These are phyloP conservation scores for Lentinula edodes DNA, from an alignment of 768 basidiomycete species.

Conservation along the genomic window DNA sequence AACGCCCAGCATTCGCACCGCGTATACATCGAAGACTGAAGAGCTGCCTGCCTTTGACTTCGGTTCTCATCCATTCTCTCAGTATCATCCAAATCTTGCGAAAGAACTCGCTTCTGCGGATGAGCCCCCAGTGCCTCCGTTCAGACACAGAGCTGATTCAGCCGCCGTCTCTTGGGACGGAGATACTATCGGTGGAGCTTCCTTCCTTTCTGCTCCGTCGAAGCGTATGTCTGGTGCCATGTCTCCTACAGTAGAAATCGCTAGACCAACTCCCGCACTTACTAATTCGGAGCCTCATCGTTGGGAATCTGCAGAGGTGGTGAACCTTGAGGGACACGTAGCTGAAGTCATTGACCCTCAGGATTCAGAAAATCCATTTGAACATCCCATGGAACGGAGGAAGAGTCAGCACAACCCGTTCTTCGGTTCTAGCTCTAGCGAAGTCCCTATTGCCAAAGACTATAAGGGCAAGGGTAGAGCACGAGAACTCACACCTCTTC, in stretches of 20 bases:
- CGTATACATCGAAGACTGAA: conserved; percentile 40
- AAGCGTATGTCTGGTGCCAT: conserved; percentile 36
- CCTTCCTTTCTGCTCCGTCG: conserved; percentile 45
- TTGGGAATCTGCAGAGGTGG: conserved; percentile 69
- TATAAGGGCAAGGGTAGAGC: conserved; percentile 33
- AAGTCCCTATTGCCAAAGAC: conserved; percentile 24
- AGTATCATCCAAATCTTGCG: conserved; percentile 53
- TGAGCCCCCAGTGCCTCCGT: conserved; percentile 35
- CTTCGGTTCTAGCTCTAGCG: conserved; percentile 13
- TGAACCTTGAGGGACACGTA: conserved; percentile 34
- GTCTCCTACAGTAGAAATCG: conserved; percentile 45
- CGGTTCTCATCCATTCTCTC: conserved; percentile 43
- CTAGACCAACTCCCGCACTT: conserved; percentile 59
- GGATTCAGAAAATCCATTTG: conserved; percentile 19
- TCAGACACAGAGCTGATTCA: conserved; percentile 38
- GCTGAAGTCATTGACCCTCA: conserved; percentile 28
- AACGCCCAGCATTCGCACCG: conserved; percentile 47
- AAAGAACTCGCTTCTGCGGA: conserved; percentile 39
- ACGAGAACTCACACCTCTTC: conserved; percentile 20
- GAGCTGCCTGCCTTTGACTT: conserved; percentile 33
- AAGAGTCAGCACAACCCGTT: conserved; percentile 34
- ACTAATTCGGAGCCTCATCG: conserved; percentile 44
- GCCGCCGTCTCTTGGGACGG: conserved; percentile 51
- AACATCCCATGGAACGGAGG: conserved; percentile 21
- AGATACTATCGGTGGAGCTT: conserved; percentile 41